phyloP scores from a whole-genome alignment of 352 stramenopile species.

The Blastocystis sp. region DNA sequence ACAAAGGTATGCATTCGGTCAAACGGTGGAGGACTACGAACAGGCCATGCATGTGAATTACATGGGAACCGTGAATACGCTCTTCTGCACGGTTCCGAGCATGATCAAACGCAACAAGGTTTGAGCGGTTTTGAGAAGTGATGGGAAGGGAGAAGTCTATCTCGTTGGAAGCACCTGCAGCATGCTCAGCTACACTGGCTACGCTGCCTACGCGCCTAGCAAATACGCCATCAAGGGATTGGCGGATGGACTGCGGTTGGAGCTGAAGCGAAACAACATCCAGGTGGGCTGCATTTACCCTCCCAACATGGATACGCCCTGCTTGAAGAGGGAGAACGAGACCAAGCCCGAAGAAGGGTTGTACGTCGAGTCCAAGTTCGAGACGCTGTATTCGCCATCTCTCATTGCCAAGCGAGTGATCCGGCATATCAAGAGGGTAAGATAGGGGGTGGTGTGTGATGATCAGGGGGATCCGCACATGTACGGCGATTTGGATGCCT shows the following conservation, averaged over 20 bases:
- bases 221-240: conserved; percentile 67
- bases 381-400: conserved; percentile 21
- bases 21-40: conserved; percentile 50
- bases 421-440: conserved; percentile 41
- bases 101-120: conserved; percentile 60
- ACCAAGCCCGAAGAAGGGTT: conserved; percentile 66
- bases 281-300: conserved; percentile 64
- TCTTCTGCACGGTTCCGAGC: conserved; percentile 37
- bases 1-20: conserved; percentile 57
- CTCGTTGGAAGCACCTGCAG: conserved; percentile 64
- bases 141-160: conserved; percentile 50
- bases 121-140: background rate
- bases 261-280: conserved; percentile 52
- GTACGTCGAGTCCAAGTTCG: conserved; percentile 39
- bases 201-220: conserved; percentile 39
- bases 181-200: conserved; percentile 65
- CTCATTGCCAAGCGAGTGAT: conserved; percentile 20
- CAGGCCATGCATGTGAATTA: conserved; percentile 45
- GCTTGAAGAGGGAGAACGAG: conserved; percentile 66
- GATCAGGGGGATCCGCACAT: conserved; percentile 34
- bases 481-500: conserved; percentile 53
- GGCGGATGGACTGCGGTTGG: conserved; percentile 47
- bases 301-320: conserved; percentile 66
- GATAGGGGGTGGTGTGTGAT: background rate
- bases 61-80: conserved; percentile 61